Evolutionary conservation across 371 early-diverging fungal species (phyloP), one percentile per base, ranked within the genome.

Genomic region (Mucor circinelloides): DNA sequence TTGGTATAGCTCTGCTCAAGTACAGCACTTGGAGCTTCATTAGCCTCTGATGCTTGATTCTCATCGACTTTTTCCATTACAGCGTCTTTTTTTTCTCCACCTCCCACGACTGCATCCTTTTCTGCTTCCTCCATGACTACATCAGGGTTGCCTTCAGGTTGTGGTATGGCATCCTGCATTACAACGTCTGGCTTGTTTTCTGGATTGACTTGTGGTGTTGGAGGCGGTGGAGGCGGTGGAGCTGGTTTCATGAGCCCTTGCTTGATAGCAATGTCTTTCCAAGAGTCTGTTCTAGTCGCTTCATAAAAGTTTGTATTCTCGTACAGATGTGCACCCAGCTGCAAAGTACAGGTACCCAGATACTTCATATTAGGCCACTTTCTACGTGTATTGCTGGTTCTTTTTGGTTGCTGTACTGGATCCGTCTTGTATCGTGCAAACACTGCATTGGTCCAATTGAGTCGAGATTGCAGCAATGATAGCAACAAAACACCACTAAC

Each of bases 301-400:
- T 80, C 75, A 57, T 77, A 84, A 64, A 84, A 80, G 1, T 31
- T 34, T 0, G 82, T 82, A 8, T 79, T 70, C 10, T 71, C 65
- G 58, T 80, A 84, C 10, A 65, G 2, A 42, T 84, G 84, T n/a
- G 78, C 72, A 8, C 84, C 84, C 0, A 82, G 30, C 36, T 76
- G 64, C 5, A 84, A 62, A 15, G 74, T 72, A 50, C 76, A 73
- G 0, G 66, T 62, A 3, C 82, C 80, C 6, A 84, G 42, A 30
- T 58, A 73, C 9, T 68, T 69, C 80, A 82, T 80, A 23, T 75
- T 65, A 1, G 84, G 82, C 79, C 79, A 81, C 52, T 80, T 78
- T 55, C 68, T 73, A 32, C 82, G 76, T 25, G 73, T 67, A 34
- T 55, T 64, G 10, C 44, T 69, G 15, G 67, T 68, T 58, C 82